Evolutionary conservation across 2,329 filamentous ascomycete genomes (phyloP).

Genomic region (Cladosporium velox): DNA sequence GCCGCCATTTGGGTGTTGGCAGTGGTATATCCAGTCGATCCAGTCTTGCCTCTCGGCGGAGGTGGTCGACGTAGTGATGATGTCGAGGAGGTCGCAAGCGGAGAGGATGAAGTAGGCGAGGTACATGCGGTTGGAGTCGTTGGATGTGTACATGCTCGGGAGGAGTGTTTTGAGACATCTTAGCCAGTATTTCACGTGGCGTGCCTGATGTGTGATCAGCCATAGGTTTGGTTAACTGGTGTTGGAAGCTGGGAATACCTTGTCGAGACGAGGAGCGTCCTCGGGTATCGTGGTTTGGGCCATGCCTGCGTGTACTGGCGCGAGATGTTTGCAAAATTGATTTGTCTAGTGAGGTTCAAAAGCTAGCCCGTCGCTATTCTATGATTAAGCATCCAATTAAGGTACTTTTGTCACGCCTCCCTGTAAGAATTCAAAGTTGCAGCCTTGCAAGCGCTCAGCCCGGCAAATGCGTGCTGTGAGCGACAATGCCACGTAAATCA

Average conservation of each 20-base stretch:
- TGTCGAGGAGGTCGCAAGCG: constrained; percentile 77
- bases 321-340: background rate
- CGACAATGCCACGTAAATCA: background rate
- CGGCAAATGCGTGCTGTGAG: background rate
- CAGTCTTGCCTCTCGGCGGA: constrained; percentile 57
- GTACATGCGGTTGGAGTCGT: constrained; percentile 87
- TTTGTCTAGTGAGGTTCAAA: background rate
- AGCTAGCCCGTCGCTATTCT: background rate
- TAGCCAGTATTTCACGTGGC: constrained; percentile 88
- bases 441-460: constrained; percentile 9
- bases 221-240: background rate
- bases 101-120: constrained; percentile 88
- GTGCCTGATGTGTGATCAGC: constrained; percentile 24
- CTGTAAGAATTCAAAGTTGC: constrained; percentile 6
- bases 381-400: background rate
- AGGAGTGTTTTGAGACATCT: constrained; percentile 81
- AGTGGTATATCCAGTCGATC: constrained; percentile 77
- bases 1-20: constrained; percentile 82
- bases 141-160: constrained; percentile 79
- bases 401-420: background rate
- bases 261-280: constrained; percentile 5
- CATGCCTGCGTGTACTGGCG: constrained; percentile 17
- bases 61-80: constrained; percentile 58
- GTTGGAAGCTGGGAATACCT: background rate
- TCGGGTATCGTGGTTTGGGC: background rate